Evolutionary conservation across 257 asterid genomes (phyloP), one percentile per base, ranked within the genome.

Genomic region (Coffea eugenioides): DNA sequence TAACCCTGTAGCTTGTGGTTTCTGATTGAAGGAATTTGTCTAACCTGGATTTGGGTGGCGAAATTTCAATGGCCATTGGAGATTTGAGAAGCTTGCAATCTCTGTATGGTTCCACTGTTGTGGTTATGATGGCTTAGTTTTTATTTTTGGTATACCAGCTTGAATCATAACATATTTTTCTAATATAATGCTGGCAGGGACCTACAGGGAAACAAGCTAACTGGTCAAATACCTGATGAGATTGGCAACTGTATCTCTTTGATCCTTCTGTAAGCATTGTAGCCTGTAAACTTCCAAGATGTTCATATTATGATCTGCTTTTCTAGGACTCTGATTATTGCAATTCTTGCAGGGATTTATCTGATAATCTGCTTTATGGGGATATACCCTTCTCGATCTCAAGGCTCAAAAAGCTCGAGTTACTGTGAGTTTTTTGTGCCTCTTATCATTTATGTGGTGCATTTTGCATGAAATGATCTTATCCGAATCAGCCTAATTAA

Each of bases 181-280:
- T 16, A 74, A 8, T 52, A 8, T 61, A 3, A 49, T 62, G 23
- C 76, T 71, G 67, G 68, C 92, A 96, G 99, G 51, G 99, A 96
- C 77, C 92, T 96, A 73, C 95, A 90, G 78, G 99, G 97, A 21
- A 96, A 96, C 89, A 90, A 90, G 64, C 84, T 96, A 76, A 91
- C 95, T 18, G 97, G 99, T 62, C 98, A 92, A 83, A 87, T 96
- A 73, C 99, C 99, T 1, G 99, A 94, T 69, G 97, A 96, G 88
- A 91, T 96, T 23, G 97, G 97, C 78, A 87, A 90, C 84, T 96
- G 98, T 67, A 82, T 87, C 79, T 89, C 94, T 0, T 82, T 96
- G 69, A 72, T 75, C 41, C 87, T 88, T 46, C 80, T 96, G 99
- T 96, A 86, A 85, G 87, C 66, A 65, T 52, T 79, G 8, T 12